Conservation (phyloP, 148 eudicot species). For the Agrostemma githago region DNA sequence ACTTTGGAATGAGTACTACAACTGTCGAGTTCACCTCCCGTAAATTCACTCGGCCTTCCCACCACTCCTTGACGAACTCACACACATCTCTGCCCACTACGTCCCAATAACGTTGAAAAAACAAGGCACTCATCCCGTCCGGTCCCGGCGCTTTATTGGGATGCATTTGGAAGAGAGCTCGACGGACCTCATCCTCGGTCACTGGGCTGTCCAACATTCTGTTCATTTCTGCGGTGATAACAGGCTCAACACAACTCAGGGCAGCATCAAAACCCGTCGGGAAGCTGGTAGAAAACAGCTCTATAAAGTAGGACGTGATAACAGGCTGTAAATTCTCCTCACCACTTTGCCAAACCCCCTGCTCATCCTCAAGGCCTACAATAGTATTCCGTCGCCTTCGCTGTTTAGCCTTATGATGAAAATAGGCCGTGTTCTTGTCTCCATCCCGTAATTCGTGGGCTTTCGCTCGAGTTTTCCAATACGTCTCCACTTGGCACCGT, state of each 20-base stretch:
- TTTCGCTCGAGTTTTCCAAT: no score
- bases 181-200: neutral
- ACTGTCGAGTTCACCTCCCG: neutral
- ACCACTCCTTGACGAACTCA: no score
- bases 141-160: slow-evolving; percentile 7
- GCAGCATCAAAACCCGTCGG: neutral
- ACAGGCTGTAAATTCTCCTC: neutral
- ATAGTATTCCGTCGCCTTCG: no score
- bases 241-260: neutral
- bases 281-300: neutral
- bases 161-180: neutral
- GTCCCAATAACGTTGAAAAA: neutral
- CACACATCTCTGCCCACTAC: neutral
- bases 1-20: neutral
- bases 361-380: neutral
- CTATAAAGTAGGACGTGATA: neutral
- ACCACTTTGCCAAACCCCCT: neutral
- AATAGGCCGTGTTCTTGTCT: neutral
- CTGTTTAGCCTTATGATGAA: neutral
- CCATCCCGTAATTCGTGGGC: neutral
- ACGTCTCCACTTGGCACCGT: neutral
- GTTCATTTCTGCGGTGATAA: neutral
- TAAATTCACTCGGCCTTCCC: neutral
- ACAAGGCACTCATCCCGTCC: neutral
- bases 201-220: neutral